phyloP scores from a whole-genome alignment of 2,329 filamentous ascomycete genomes.

The Diaporthe sp. region DNA sequence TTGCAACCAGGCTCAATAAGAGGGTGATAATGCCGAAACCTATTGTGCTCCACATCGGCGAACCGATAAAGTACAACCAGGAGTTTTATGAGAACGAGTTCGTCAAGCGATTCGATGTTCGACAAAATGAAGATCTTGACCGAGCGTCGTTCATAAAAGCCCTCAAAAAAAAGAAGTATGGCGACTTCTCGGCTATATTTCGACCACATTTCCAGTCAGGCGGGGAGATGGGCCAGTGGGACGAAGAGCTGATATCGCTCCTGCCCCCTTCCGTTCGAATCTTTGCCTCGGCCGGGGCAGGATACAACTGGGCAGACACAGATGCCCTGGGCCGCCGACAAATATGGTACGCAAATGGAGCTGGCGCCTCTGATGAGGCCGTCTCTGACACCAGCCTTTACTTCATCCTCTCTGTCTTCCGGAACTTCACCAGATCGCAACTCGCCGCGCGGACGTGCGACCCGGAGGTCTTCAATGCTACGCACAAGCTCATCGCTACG shows the following conservation, averaged over 20 bases:
- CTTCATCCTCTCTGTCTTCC: constrained; percentile 58
- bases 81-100: constrained; percentile 53
- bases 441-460: constrained; percentile 56
- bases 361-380: constrained; percentile 53
- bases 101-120: constrained; percentile 37
- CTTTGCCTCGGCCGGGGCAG: constrained; percentile 69
- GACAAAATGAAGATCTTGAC: constrained; percentile 39
- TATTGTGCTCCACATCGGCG: constrained; percentile 55
- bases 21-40: constrained; percentile 41
- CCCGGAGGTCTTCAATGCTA: constrained; percentile 50
- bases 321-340: constrained; percentile 49
- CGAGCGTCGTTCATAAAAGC: constrained; percentile 54
- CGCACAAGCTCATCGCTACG: constrained; percentile 55
- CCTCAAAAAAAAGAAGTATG: constrained; percentile 55
- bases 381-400: constrained; percentile 55
- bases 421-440: constrained; percentile 60
- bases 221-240: constrained; percentile 41
- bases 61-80: constrained; percentile 59
- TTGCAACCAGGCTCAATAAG: neutral
- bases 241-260: constrained; percentile 50
- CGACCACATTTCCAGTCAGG: constrained; percentile 39
- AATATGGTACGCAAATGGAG: constrained; percentile 57
- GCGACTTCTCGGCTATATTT: constrained; percentile 52
- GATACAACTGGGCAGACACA: constrained; percentile 67
- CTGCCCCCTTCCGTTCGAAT: constrained; percentile 65